Conservation (phyloP, 2,329 filamentous ascomycete species). For the Ascochyta koolunga region DNA sequence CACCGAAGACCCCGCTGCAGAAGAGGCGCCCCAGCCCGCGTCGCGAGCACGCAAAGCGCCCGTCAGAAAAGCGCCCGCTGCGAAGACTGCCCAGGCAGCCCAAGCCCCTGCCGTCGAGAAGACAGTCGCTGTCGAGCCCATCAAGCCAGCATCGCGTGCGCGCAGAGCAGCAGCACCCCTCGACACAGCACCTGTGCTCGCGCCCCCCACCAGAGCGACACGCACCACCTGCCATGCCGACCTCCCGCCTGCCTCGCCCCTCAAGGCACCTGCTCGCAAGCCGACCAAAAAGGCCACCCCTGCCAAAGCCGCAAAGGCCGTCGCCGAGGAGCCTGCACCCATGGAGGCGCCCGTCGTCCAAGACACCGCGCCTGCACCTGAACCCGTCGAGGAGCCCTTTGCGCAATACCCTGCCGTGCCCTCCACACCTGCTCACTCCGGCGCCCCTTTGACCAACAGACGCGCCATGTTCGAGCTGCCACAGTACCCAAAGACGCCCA, state of each 20-base stretch:
- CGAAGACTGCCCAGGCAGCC: slow-evolving; percentile 17
- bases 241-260: slow-evolving; percentile 29
- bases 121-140: slow-evolving; percentile 17
- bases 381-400: slow-evolving; percentile 30
- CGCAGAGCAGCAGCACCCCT: slow-evolving; percentile 24
- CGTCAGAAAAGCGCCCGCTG: slow-evolving; percentile 21
- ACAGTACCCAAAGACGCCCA: slow-evolving; percentile 31
- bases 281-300: slow-evolving; percentile 26
- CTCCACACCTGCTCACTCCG: slow-evolving; percentile 26
- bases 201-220: slow-evolving; percentile 22
- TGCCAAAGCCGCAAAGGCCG: slow-evolving; percentile 16
- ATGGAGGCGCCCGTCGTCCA: not conserved
- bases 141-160: slow-evolving; percentile 27
- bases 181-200: slow-evolving; percentile 15
- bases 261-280: slow-evolving; percentile 36
- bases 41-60: slow-evolving; percentile 29
- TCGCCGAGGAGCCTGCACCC: not conserved
- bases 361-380: slow-evolving; percentile 1
- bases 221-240: slow-evolving; percentile 28
- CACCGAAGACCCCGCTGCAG: slow-evolving; percentile 14
- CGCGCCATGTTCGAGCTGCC: slow-evolving; percentile 24
- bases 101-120: slow-evolving; percentile 15
- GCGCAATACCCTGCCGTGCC: slow-evolving; percentile 28
- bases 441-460: slow-evolving; percentile 16
- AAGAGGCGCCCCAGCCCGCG: slow-evolving; percentile 24